Percentiles rank a stretch among this genome's conserved stretches.
phyloP scores from a whole-genome alignment of 345 rosid species.

The Populus alba region DNA sequence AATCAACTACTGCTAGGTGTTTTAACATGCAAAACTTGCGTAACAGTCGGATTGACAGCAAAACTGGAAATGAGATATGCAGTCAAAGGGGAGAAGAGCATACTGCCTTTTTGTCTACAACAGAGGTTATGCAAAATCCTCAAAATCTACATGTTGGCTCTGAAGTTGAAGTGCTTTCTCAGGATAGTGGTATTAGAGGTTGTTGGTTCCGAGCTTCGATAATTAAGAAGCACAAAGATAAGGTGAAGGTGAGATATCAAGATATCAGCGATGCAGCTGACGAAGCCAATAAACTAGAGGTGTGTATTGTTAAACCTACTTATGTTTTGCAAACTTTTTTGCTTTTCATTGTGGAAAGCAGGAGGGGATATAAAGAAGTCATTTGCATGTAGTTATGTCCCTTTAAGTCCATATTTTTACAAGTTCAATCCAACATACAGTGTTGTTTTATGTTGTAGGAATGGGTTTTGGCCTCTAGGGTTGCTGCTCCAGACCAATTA shows the following conservation, averaged over 20 bases:
- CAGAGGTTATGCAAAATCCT: slow-evolving; percentile 19
- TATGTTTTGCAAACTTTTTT: neutral
- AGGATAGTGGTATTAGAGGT: slow-evolving; percentile 84
- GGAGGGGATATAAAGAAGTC: neutral
- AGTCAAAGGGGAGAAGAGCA: slow-evolving; percentile 18
- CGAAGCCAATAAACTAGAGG: slow-evolving; percentile 70
- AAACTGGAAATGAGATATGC: slow-evolving; percentile 14
- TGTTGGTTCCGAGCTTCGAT: slow-evolving; percentile 78
- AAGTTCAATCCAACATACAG: neutral
- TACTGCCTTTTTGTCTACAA: slow-evolving; percentile 11
- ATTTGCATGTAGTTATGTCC: neutral
- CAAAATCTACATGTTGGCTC: slow-evolving; percentile 50
- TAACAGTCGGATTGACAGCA: slow-evolving; percentile 15
- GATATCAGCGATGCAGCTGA: slow-evolving; percentile 64
- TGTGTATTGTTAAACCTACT: slow-evolving; percentile 3
- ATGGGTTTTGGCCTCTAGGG: slow-evolving; percentile 60
- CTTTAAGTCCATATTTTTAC: neutral
- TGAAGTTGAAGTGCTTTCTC: slow-evolving; percentile 65
- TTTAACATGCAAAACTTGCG: slow-evolving; percentile 14
- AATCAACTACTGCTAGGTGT: neutral
- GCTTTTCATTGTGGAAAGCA: neutral
- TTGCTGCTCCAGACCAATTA: slow-evolving; percentile 50
- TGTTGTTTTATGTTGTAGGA: slow-evolving; percentile 44
- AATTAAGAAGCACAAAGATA: slow-evolving; percentile 56
- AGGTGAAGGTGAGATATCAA: slow-evolving; percentile 75